Evolutionary conservation across 1,284 basidiomycete genomes (phyloP).

Genomic region (Rhizoctonia solani): DNA sequence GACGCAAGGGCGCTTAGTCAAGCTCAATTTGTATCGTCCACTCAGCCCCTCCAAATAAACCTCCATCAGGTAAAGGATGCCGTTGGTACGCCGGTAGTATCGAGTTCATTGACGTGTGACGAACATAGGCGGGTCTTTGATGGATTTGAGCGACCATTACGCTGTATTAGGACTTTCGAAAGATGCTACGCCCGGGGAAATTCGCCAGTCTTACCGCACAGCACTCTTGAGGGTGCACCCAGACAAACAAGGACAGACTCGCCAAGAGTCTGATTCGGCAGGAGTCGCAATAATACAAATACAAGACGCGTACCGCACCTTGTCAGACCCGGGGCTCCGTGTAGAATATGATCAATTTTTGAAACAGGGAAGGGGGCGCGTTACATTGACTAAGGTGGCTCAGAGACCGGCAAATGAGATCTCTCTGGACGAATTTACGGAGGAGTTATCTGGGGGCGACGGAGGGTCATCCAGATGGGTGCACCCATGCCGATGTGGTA

Average conservation of each 20-base stretch:
- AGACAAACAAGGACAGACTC: conserved; percentile 54
- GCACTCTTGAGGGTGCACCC: conserved; percentile 67
- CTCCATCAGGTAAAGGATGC: neutral
- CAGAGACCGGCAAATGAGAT: conserved; percentile 70
- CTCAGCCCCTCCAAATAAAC: neutral
- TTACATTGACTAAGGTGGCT: neutral
- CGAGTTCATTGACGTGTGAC: too few species aligned
- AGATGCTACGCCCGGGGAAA: conserved; percentile 49
- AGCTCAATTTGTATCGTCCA: neutral
- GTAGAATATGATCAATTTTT: conserved; percentile 53
- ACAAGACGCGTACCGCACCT: conserved; percentile 54
- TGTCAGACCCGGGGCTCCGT: conserved; percentile 50
- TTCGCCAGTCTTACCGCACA: conserved; percentile 72
- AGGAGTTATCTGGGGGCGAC: conserved; percentile 43
- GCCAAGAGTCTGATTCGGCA: conserved; percentile 32
- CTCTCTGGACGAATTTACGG: conserved; percentile 70
- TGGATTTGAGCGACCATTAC: conserved; percentile 29
- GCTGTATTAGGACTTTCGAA: conserved; percentile 45
- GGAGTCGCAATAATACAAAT: conserved; percentile 57
- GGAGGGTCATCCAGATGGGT: conserved; percentile 50
- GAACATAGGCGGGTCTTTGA: too few species aligned
- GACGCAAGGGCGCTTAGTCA: conserved; percentile 26
- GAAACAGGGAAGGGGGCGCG: conserved; percentile 45
- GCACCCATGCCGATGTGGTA: conserved; percentile 71
- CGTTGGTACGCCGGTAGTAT: neutral